Conservation (phyloP, 1,139 yeast species). For the Candida smagusa region DNA sequence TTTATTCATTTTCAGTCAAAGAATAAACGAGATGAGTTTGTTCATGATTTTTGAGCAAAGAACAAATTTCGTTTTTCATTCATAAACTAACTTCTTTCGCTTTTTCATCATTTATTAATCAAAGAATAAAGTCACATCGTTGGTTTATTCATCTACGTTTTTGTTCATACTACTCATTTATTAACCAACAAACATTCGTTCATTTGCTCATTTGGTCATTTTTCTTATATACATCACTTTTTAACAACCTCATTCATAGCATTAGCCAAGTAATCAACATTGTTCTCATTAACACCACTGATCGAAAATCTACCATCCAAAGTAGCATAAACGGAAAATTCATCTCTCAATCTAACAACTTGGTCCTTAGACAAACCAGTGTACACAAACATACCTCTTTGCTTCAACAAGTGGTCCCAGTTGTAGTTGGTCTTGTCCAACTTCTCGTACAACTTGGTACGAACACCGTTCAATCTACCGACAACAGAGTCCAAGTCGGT, state of each 20-base stretch:
- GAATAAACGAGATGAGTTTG: too few relatives aligned
- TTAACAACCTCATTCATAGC: slow-evolving; percentile 62
- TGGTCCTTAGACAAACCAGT: slow-evolving; percentile 77
- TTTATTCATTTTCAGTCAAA: too few relatives aligned
- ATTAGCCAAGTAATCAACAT: slow-evolving; percentile 79
- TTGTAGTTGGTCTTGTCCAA: slow-evolving; percentile 54
- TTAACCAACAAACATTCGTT: background rate
- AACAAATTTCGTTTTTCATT: too few relatives aligned
- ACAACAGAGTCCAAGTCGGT: slow-evolving; percentile 71
- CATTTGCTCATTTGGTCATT: background rate
- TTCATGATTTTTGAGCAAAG: too few relatives aligned
- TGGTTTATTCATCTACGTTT: too few relatives aligned
- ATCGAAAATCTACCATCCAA: slow-evolving; percentile 89
- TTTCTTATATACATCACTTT: slow-evolving; percentile 14
- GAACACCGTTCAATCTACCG: slow-evolving; percentile 70
- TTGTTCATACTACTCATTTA: too few relatives aligned
- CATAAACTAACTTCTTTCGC: too few relatives aligned
- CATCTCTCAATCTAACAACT: slow-evolving; percentile 63
- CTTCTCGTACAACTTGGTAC: slow-evolving; percentile 60
- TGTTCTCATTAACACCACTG: slow-evolving; percentile 79
- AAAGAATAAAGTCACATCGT: too few relatives aligned
- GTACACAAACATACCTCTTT: slow-evolving; percentile 96
- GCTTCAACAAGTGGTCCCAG: slow-evolving; percentile 86
- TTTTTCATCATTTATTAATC: too few relatives aligned
- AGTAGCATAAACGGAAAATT: slow-evolving; percentile 80